Evolutionary conservation across 1,139 yeast species (phyloP).

Genomic region (Yamadazyma triangularis): DNA sequence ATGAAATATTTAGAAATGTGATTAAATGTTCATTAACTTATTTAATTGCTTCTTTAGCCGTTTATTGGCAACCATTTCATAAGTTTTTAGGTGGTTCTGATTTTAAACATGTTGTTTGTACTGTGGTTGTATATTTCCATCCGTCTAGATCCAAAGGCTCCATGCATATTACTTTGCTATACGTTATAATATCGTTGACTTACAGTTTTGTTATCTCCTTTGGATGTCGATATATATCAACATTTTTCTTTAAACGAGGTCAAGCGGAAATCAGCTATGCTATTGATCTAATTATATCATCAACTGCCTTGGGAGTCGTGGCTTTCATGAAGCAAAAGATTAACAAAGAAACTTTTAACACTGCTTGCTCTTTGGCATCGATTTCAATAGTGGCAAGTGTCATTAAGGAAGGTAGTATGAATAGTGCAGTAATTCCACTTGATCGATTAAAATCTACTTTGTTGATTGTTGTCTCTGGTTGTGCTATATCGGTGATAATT

Average conservation of each 20-base stretch:
- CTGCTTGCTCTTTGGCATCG: conserved; percentile 77
- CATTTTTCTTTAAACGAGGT: conserved; percentile 42
- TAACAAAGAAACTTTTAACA: conserved; percentile 66
- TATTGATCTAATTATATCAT: conserved; percentile 54
- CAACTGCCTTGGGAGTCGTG: conserved; percentile 56
- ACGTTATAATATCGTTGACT: conserved; percentile 51
- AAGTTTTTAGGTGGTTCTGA: conserved; percentile 59
- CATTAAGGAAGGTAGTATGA: conserved; percentile 71
- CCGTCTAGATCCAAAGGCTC: conserved; percentile 78
- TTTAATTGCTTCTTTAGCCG: conserved; percentile 67
- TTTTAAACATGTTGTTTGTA: conserved; percentile 77
- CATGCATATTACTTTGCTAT: conserved; percentile 70
- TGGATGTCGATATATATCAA: conserved; percentile 50
- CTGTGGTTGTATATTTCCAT: conserved; percentile 81
- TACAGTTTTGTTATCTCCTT: conserved; percentile 57
- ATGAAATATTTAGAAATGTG: conserved; percentile 28
- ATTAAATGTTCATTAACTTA: conserved; percentile 71
- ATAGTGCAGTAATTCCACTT: conserved; percentile 58
- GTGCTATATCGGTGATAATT: conserved; percentile 50
- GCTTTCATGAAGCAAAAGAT: conserved; percentile 69
- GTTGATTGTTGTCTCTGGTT: conserved; percentile 59
- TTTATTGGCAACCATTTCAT: conserved; percentile 60
- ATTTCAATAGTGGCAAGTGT: conserved; percentile 68
- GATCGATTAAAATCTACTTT: conserved; percentile 53
- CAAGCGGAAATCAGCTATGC: conserved; percentile 49